A percentile compares a stretch with the other conserved stretches of the same genome.
These are phyloP conservation scores for Rhododendron williamsianum DNA, from an alignment of 148 eudicot genomes.

Conservation along the genomic window DNA sequence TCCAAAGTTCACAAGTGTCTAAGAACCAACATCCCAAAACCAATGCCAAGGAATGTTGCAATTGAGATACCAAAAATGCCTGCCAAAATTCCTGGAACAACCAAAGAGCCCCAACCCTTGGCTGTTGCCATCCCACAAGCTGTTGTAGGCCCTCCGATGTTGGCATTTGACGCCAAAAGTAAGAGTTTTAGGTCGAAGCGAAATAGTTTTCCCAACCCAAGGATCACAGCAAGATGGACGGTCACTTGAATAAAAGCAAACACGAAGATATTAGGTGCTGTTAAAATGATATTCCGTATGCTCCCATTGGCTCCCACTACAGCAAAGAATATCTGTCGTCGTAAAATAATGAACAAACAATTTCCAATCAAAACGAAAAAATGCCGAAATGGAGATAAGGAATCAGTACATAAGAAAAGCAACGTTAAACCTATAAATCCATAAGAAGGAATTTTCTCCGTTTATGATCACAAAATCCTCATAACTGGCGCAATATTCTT, in stretches of 20 bases:
- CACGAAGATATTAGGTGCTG: slow-evolving; percentile 72
- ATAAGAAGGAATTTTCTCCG: neutral
- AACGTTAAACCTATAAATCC: neutral
- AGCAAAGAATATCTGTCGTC: slow-evolving; percentile 73
- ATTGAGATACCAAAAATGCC: slow-evolving; percentile 90
- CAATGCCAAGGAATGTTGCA: slow-evolving; percentile 80
- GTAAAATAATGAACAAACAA: neutral
- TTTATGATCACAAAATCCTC: neutral
- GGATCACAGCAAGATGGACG: slow-evolving; percentile 53
- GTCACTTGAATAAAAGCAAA: slow-evolving; percentile 78
- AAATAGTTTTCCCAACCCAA: slow-evolving; percentile 67
- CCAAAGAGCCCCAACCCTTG: slow-evolving; percentile 84
- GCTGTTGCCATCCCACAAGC: slow-evolving; percentile 96
- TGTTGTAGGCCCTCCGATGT: slow-evolving; percentile 92
- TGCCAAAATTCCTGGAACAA: slow-evolving; percentile 78
- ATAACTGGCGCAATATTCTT: neutral
- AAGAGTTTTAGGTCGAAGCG: slow-evolving; percentile 55
- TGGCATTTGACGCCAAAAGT: slow-evolving; percentile 84
- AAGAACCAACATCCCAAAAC: slow-evolving; percentile 57
- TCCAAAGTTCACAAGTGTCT: slow-evolving; percentile 39
- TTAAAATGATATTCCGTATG: slow-evolving; percentile 59
- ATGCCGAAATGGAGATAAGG: neutral
- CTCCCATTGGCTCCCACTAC: slow-evolving; percentile 92
- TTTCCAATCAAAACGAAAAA: neutral
- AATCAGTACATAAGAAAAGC: neutral